phyloP scores from a whole-genome alignment of 495 filamentous ascomycete species.

The Lophium mytilinum region DNA sequence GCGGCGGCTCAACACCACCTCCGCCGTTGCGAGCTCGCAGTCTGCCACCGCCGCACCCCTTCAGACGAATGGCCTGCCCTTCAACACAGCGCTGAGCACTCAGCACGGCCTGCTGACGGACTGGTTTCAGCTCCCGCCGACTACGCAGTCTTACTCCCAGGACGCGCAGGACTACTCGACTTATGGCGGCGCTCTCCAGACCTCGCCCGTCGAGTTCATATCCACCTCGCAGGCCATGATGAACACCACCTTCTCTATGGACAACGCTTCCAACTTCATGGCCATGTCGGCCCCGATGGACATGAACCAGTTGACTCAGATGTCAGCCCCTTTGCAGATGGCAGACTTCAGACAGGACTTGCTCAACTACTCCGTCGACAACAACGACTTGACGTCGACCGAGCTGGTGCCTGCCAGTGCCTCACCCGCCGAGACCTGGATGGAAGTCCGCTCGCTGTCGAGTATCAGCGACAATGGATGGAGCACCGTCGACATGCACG shows the following conservation, averaged over 20 bases:
- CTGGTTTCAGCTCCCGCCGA: constrained; percentile 11
- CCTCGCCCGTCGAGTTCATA: constrained; percentile 24
- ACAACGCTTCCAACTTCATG: constrained; percentile 7
- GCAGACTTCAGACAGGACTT: constrained; percentile 15
- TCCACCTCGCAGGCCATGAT: constrained; percentile 17
- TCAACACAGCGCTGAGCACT: background rate
- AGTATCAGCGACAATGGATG: constrained; percentile 82
- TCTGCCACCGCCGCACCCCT: constrained; percentile 6
- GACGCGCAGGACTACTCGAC: constrained; percentile 6
- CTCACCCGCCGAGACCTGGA: constrained; percentile 73
- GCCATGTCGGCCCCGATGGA: constrained; percentile 16
- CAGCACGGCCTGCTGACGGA: constrained; percentile 8
- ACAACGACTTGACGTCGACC: constrained; percentile 1
- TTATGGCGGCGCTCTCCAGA: constrained; percentile 18
- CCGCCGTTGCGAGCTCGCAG: background rate
- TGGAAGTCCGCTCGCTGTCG: constrained; percentile 77
- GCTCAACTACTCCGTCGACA: background rate
- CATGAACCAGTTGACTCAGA: constrained; percentile 2
- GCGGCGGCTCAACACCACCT: constrained; percentile 7
- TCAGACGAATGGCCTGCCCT: constrained; percentile 11
- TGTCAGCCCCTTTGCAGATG: constrained; percentile 13
- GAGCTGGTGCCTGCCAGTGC: constrained; percentile 46
- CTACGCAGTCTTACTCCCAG: constrained; percentile 6
- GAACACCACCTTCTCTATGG: constrained; percentile 15
- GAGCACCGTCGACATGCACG: constrained; percentile 58